Evolutionary conservation across 2,329 filamentous ascomycete species (phyloP).

Genomic region (Hypoxylon sp.): DNA sequence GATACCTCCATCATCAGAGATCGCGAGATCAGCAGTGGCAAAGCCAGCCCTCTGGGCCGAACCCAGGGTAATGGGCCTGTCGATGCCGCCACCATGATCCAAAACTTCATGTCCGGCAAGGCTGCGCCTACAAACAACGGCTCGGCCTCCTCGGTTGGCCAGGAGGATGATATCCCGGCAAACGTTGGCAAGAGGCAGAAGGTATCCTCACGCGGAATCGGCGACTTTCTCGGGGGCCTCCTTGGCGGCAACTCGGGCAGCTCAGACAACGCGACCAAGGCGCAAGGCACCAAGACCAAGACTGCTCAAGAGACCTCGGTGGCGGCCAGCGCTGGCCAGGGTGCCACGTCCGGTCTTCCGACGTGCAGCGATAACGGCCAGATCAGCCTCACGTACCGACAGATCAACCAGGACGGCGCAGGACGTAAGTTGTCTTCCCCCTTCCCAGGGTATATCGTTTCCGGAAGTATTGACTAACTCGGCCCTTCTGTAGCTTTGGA

Average conservation of each 20-base stretch:
- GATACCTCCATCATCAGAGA: conserved; percentile 75
- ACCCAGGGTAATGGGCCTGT: conserved; percentile 67
- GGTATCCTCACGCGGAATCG: conserved; percentile 41
- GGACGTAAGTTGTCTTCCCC: too few relatives aligned
- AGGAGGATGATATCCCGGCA: conserved; percentile 53
- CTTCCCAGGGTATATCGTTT: too few relatives aligned
- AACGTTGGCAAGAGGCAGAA: conserved; percentile 30
- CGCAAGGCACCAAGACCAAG: conserved; percentile 53
- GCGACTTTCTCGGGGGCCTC: conserved; percentile 43
- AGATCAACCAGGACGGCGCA: conserved; percentile 76
- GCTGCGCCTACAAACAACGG: conserved; percentile 50
- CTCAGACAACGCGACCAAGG: conserved; percentile 8
- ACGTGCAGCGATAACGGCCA: conserved; percentile 67
- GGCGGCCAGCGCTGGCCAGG: conserved; percentile 61
- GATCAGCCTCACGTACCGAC: conserved; percentile 70
- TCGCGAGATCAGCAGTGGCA: conserved; percentile 61
- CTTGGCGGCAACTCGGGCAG: conserved; percentile 38
- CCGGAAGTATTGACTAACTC: too few relatives aligned
- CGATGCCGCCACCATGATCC: conserved; percentile 63
- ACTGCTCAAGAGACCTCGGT: conserved; percentile 59
- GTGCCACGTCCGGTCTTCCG: conserved; percentile 63
- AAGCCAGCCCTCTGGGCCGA: conserved; percentile 68
- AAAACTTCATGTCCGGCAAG: conserved; percentile 65
- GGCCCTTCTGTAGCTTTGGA: too few relatives aligned
- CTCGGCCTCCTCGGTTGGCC: conserved; percentile 50